phyloP scores from a whole-genome alignment of 495 filamentous ascomycete genomes.

The Tirmania nivea region DNA sequence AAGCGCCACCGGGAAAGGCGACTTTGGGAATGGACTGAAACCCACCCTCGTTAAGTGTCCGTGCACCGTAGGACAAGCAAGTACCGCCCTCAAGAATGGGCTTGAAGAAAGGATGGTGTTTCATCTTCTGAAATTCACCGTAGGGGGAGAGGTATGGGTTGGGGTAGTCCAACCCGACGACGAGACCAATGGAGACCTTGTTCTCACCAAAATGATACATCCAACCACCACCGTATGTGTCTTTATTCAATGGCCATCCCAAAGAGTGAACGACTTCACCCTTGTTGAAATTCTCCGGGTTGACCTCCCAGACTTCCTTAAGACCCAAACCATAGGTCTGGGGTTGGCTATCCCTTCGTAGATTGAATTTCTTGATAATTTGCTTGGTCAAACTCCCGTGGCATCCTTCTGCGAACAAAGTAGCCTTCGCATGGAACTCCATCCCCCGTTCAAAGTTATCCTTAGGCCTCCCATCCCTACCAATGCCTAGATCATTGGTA shows the following conservation, averaged over 20 bases:
- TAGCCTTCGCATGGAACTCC: constrained; percentile 91
- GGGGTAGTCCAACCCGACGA: constrained; percentile 85
- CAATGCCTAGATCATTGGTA: constrained; percentile 82
- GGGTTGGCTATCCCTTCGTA: constrained; percentile 61
- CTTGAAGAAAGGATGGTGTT: constrained; percentile 80
- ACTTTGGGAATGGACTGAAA: constrained; percentile 96
- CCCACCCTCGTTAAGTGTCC: constrained; percentile 84
- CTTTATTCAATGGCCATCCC: constrained; percentile 71
- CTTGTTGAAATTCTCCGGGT: no score
- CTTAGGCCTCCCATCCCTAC: constrained; percentile 62
- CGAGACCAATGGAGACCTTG: constrained; percentile 78
- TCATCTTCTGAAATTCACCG: constrained; percentile 97
- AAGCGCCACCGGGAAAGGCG: constrained; percentile 81
- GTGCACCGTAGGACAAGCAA: constrained; percentile 90
- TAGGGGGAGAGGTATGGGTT: no score
- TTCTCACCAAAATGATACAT: constrained; percentile 99
- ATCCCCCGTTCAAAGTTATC: constrained; percentile 87
- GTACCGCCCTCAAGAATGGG: constrained; percentile 75
- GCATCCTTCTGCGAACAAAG: no score
- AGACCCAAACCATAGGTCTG: constrained; percentile 86
- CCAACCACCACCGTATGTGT: constrained; percentile 92
- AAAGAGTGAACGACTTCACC: constrained; percentile 77
- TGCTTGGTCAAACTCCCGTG: constrained; percentile 93
- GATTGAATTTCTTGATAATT: constrained; percentile 82
- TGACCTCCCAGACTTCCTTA: constrained; percentile 96